Base-by-base conservation (phyloP, 208 protist species). In the Crithidia bombi region DNA sequence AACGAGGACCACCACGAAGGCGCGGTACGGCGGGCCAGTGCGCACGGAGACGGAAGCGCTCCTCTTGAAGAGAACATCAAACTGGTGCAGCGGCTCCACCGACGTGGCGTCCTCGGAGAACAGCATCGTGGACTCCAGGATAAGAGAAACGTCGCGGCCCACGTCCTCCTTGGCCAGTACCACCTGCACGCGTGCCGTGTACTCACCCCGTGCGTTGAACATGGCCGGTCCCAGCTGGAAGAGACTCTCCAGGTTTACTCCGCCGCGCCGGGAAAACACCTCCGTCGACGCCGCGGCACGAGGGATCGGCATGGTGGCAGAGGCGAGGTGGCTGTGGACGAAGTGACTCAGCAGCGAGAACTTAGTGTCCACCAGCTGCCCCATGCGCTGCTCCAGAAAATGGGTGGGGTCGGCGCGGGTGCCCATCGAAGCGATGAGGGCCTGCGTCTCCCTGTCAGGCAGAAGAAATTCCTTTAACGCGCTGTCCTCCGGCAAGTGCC, bases 251-350 rank as follows among this genome's bases (percentile, higher is more conserved):
- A 85, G 62, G 49, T 88, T 86, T 9, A 94, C 75, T 10, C 73
- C 78, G 52, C 89, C 89, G 11, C 55, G 66, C 0, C 65, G 65
- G 51, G 75, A 75, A 52, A 94, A 91, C 12, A 90, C 69, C 50
- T 83, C 70, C 0, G 58, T n/a, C 14, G 72, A 52, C n/a, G 56
- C 64, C 23, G 57, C 23, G 10, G 63, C n/a, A 11, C 82, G 75
- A 1, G 88, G 85, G 56, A 94, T 71, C 43, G 85, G 25, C 51
- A 94, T 57, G 3, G 86, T 91, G 62, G 79, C 81, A n/a, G 83
- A 90, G 26, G 80, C 89, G 25, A 94, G 36, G 15, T 86, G 80
- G 47, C 73, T 85, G 32, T 79, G 33, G 28, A 78, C 79, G 41
- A 87, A 81, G 43, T 84, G 65, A 17, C 50, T 69, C 19, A 94